These are phyloP conservation scores for Coemansia sp. DNA, from an alignment of 371 early-diverging fungal genomes.

Conservation along the genomic window DNA sequence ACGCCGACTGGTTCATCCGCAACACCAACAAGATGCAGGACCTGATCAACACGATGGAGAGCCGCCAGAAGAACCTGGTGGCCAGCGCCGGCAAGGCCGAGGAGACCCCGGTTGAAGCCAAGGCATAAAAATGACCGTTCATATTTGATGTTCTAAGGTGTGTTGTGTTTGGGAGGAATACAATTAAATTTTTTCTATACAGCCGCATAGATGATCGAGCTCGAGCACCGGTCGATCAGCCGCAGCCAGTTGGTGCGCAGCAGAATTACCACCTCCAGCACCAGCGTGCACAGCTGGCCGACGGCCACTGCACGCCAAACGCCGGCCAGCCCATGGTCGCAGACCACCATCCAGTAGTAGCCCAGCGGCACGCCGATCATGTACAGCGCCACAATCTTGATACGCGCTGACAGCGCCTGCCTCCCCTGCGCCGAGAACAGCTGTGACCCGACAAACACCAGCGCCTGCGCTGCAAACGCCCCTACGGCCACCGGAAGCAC, in stretches of 20 bases:
- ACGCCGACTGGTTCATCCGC: constrained; percentile 94
- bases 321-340: constrained; percentile 29
- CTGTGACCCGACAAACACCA: constrained; percentile 58
- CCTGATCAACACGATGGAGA: constrained; percentile 55
- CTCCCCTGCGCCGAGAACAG: constrained; percentile 56
- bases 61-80: constrained; percentile 29
- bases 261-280: constrained; percentile 17
- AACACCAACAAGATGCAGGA: constrained; percentile 85
- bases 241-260: constrained; percentile 33
- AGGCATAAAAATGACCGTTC: neutral
- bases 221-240: constrained; percentile 24
- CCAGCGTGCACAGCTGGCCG: constrained; percentile 32
- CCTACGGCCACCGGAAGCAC: constrained; percentile 17
- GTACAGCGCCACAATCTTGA: constrained; percentile 66
- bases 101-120: constrained; percentile 8
- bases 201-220: constrained; percentile 4
- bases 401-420: constrained; percentile 66
- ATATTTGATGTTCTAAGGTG: neutral
- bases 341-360: constrained; percentile 49
- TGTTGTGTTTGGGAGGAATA: neutral
- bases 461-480: constrained; percentile 58
- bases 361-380: constrained; percentile 69
- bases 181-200: neutral
- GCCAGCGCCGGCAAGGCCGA: constrained; percentile 20
- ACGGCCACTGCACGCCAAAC: constrained; percentile 44